Evolutionary conservation across 2,329 filamentous ascomycete species (phyloP), one percentile per base, ranked within the genome.

Genomic region (Penicillium sumatraense): DNA sequence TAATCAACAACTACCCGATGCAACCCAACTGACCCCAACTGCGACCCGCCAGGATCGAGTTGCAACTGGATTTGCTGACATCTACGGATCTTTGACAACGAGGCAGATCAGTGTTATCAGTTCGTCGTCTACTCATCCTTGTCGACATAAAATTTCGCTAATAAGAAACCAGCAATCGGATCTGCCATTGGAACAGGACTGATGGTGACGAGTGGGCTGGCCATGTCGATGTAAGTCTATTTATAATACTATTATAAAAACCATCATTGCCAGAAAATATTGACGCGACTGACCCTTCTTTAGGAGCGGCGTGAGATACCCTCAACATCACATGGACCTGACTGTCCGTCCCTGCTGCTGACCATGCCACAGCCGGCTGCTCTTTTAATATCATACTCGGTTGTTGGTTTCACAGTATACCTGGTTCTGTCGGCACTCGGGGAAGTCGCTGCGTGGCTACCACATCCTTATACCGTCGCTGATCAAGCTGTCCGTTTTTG

Each of bases 371-470:
- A 72, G 69, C 72, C 72, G 5, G 71, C 67, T 14, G 66, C 72
- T 14, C 67, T 73, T 18, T 61, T 75, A 27, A 72, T 75, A 20
- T 72, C 72, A 5, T 74, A 74, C 47, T 71, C 70, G 1, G 55
- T 71, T 21, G 70, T 75, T 31, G 73, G 73, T 3, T 63, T 73
- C 23, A 51, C 93, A 42, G 89, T 92, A 59, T 93, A 86, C 73
- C 76, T 90, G 35, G 89, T 93, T 62, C 90, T 93, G 84, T 86
- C 85, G 51, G 87, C 85, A 36, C 82, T 93, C 5, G 90, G 89
- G 53, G 89, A 93, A 72, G 92, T 93, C 85, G 88, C 89, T 11
- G 84, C 89, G 49, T 93, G 89, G 88, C 74, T 93, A 36, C 90
- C 90, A 44, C 81, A 90, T 65, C 83, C 85, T 56, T 84, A 86